Evolutionary conservation across 1,139 yeast species (phyloP), one percentile per base, ranked within the genome.

Genomic region (Yamadazyma songkhlaensis): DNA sequence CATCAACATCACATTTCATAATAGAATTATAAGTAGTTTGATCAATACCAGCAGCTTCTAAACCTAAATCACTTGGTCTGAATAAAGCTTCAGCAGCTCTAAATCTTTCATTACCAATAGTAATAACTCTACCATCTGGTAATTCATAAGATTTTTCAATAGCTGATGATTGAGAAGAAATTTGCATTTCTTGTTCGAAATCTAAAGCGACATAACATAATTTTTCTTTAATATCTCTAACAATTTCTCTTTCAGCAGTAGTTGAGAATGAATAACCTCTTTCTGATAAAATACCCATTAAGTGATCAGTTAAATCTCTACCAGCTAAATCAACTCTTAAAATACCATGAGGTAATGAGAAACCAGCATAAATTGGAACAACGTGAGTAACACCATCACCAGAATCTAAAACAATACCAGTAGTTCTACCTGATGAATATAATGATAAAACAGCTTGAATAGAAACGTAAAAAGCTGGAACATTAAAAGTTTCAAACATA

Each of bases 321-420:
- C 98, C 98, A 60, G 98, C 98, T 75, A 92, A 81, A 75, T 92
- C 97, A 62, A 92, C 84, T 84, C 98, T 90, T 78, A 87, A 81
- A 65, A 92, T 92, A 68, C 97, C 97, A 73, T 92, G 97, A 61
- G 97, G 97, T 68, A 92, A 79, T 45, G 97, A 87, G 95, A 90
- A 92, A 79, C 98, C 98, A 55, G 97, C 96, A 77, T 92, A 92
- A 66, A 92, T 92, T 71, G 98, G 98, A 52, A 92, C 98, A 72
- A 92, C 97, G 95, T 92, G 98, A 61, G 97, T 89, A 61, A 92
- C 98, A 85, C 98, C 98, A 69, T 92, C 98, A 82, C 98, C 98
- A 51, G 97, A 89, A 77, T 92, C 98, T 67, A 92, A 82, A 53
- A 92, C 98, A 62, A 92, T 90, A 88, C 98, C 98, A 55, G 98